Base-by-base conservation (phyloP, 768 basidiomycete genomes). In the Mycena capillaripes region DNA sequence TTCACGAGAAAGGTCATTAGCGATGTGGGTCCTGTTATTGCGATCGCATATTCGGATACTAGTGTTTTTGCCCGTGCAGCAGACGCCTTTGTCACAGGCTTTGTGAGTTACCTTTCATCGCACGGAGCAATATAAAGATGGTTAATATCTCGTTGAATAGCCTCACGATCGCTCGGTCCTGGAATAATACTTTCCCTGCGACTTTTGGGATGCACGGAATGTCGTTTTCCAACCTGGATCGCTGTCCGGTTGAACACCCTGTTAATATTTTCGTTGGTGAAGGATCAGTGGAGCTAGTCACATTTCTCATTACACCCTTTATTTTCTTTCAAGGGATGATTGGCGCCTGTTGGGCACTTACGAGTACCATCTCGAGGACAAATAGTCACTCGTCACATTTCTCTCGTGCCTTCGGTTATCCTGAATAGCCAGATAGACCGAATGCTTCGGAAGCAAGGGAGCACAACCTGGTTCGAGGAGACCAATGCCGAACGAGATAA, bases 1-100 rank as follows among this genome's bases (percentile, higher is more conserved):
- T 77, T 75, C 50, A 48, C 36, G 6, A 64, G 75, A 7, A 66
- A 60, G 11, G 76, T 75, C 46, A 77, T 77, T 27, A 30, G 62
- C 12, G 62, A 74, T 44, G 71, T 76, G 38, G 8, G 69, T 40
- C 30, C 19, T 12, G 10, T 38, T 46, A 30, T 17, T 27, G 3
- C 14, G 9, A 19, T 11, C 19, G 14, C 23, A 2, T 44, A 16
- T 19, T 8, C 9, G 6, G 12, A 12, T 53, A 8, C 42, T 36
- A 11, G 29, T 48, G 1, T n/a, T 1, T 59, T 11, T 9, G n/a
- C n/a, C n/a, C n/a, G n/a, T n/a, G n/a, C n/a, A n/a, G n/a, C n/a
- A n/a, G 17, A 73, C 67, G 67, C 72, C 0, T 60, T 69, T 27
- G 72, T 67, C 17, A 67, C 67, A 42, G 4, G 40, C 36, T 36